phyloP scores from a whole-genome alignment of 352 stramenopile genomes.

The Hyaloperonospora brassicae region DNA sequence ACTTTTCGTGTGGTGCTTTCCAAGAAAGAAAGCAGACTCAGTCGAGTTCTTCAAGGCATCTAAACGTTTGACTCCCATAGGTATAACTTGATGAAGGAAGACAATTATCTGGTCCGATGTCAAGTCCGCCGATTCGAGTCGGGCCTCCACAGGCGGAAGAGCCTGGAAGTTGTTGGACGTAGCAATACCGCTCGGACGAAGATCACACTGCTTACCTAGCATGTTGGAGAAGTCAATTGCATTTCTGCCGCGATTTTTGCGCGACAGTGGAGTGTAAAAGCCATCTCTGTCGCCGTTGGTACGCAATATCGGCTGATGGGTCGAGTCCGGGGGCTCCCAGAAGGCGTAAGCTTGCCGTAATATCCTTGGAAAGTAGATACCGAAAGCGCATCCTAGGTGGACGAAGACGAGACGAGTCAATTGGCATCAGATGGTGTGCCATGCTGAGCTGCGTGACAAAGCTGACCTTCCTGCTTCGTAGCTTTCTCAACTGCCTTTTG shows the following conservation, averaged over 20 bases:
- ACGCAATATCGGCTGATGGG: not conserved
- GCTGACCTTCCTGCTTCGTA: not conserved
- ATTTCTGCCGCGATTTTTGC: not conserved
- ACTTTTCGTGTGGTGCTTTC: not conserved
- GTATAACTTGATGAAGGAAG: not conserved
- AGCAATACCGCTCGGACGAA: not conserved
- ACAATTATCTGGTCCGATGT: not conserved
- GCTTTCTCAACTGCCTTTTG: not conserved
- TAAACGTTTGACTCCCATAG: not conserved
- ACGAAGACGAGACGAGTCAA: not conserved
- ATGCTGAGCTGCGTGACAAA: not conserved
- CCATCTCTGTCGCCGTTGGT: not conserved
- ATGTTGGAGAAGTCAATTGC: slow-evolving; percentile 1
- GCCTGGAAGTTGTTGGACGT: not conserved
- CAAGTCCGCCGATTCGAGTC: not conserved
- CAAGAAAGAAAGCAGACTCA: not conserved
- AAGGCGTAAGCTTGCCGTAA: not conserved
- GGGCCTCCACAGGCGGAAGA: not conserved
- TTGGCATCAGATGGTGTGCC: not conserved
- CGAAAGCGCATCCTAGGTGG: not conserved
- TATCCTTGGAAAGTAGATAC: not conserved
- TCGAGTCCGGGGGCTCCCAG: not conserved
- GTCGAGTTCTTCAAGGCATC: not conserved
- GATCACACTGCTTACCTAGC: too few species aligned
- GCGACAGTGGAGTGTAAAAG: not conserved